A percentile compares a stretch with the other conserved stretches of the same genome.
phyloP scores from a whole-genome alignment of 257 asterid species.

The Perilla frutescens region DNA sequence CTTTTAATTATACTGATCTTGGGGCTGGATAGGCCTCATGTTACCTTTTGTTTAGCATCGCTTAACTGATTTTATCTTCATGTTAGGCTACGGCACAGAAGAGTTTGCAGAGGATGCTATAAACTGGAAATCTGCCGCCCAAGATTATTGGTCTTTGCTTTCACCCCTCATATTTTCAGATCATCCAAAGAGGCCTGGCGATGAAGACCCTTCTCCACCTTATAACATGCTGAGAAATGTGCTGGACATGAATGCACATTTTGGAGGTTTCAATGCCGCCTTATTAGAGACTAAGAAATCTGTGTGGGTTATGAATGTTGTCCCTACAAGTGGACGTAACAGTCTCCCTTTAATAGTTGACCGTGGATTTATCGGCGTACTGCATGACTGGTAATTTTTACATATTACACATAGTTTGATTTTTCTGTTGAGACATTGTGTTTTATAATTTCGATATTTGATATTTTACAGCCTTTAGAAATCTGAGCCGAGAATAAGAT shows the following conservation, averaged over 20 bases:
- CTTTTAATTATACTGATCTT: conserved; percentile 3
- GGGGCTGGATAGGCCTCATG: not conserved
- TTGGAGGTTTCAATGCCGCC: conserved; percentile 95
- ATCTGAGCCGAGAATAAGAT: not conserved
- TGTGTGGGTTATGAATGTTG: conserved; percentile 97
- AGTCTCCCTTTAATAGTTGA: conserved; percentile 83
- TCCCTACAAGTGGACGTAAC: conserved; percentile 78
- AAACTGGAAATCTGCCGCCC: conserved; percentile 79
- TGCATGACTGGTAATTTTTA: conserved; percentile 81
- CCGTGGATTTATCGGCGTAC: conserved; percentile 85
- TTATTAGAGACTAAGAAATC: conserved; percentile 80
- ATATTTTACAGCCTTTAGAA: not conserved
- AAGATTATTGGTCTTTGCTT: conserved; percentile 90
- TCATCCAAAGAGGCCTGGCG: conserved; percentile 99
- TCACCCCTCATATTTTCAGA: conserved; percentile 96
- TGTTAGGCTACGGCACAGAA: conserved; percentile 67
- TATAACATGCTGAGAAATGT: conserved; percentile 99
- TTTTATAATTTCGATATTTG: not conserved
- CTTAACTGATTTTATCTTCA: conserved; percentile 16
- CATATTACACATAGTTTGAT: conserved; percentile 17
- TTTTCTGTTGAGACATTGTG: conserved; percentile 14
- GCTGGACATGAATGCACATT: conserved; percentile 91
- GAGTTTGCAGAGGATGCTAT: conserved; percentile 74
- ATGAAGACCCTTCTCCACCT: conserved; percentile 99
- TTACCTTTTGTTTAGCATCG: conserved; percentile 15